phyloP scores from a whole-genome alignment of 495 filamentous ascomycete genomes.

The Haplographium delicatum region DNA sequence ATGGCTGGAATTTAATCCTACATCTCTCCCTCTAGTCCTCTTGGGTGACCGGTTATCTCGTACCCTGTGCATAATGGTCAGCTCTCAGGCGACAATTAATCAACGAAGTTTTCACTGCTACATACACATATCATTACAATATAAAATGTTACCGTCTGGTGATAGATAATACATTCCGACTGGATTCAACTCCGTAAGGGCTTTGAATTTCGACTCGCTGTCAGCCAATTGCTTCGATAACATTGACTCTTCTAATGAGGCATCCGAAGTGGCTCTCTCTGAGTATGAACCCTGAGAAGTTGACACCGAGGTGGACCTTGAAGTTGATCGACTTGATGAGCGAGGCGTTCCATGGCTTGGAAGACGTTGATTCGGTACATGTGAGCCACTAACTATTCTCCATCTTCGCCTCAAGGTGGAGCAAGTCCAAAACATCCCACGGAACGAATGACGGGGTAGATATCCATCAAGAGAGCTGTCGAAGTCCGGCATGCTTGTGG shows the following conservation, averaged over 20 bases:
- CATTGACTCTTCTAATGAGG: not conserved
- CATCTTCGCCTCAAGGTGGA: conserved; percentile 56
- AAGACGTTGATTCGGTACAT: conserved; percentile 15
- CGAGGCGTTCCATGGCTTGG: conserved; percentile 18
- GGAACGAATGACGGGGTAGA: conserved; percentile 44
- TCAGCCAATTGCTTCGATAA: conserved; percentile 17
- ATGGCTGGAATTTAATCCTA: not conserved
- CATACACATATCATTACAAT: conserved; percentile 24
- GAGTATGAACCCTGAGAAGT: not conserved
- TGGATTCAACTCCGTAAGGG: conserved; percentile 19
- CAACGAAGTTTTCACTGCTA: no score
- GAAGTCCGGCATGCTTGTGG: conserved; percentile 35
- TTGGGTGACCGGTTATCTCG: conserved; percentile 23
- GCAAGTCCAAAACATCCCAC: conserved; percentile 53
- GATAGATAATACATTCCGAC: conserved; percentile 21
- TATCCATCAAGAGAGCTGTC: conserved; percentile 38
- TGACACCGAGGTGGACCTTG: not conserved
- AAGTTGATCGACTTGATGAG: conserved; percentile 7
- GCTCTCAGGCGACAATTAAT: no score
- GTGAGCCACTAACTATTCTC: conserved; percentile 47
- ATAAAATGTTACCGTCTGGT: conserved; percentile 19
- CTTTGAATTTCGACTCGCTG: conserved; percentile 21
- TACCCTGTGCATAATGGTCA: conserved; percentile 13
- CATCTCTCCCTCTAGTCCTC: conserved; percentile 22
- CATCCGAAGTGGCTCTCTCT: not conserved